Evolutionary conservation across 2,329 filamentous ascomycete species (phyloP).

Genomic region (Fusarium keratoplasticum): DNA sequence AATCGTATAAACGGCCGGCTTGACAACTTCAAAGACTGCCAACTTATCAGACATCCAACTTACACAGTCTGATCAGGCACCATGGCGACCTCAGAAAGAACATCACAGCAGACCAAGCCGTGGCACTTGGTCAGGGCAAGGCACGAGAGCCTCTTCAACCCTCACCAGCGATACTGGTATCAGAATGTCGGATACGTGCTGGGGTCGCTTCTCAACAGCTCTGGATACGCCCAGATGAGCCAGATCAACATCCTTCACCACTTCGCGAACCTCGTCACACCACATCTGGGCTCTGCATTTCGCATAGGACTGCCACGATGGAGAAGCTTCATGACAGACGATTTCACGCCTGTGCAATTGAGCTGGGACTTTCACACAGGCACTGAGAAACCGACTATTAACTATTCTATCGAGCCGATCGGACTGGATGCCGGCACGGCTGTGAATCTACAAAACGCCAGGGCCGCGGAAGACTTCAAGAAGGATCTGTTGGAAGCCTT

Average conservation of each 20-base stretch:
- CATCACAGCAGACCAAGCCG: not conserved
- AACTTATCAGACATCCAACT: not conserved
- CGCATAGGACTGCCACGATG: conserved; percentile 20
- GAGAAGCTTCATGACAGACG: conserved; percentile 56
- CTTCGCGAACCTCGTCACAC: conserved; percentile 2
- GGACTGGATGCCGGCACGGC: conserved; percentile 41
- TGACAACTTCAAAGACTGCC: not conserved
- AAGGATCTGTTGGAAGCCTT: not conserved
- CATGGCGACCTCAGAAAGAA: not conserved
- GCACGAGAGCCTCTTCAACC: not conserved
- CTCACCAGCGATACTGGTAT: conserved; percentile 8
- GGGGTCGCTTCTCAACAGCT: not conserved
- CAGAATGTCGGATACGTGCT: not conserved
- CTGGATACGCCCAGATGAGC: not conserved
- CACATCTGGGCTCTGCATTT: not conserved
- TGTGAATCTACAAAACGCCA: conserved; percentile 41
- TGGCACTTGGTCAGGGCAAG: not conserved
- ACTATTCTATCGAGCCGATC: conserved; percentile 51
- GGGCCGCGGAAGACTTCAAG: conserved; percentile 1
- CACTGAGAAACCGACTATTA: conserved; percentile 39
- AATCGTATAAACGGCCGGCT: not conserved
- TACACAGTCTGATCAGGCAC: not conserved
- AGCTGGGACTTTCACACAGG: conserved; percentile 51
- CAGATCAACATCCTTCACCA: conserved; percentile 2
- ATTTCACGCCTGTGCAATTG: conserved; percentile 51